Base-by-base conservation (phyloP, 108 stramenopile species). In the Nitzschia sp. region DNA sequence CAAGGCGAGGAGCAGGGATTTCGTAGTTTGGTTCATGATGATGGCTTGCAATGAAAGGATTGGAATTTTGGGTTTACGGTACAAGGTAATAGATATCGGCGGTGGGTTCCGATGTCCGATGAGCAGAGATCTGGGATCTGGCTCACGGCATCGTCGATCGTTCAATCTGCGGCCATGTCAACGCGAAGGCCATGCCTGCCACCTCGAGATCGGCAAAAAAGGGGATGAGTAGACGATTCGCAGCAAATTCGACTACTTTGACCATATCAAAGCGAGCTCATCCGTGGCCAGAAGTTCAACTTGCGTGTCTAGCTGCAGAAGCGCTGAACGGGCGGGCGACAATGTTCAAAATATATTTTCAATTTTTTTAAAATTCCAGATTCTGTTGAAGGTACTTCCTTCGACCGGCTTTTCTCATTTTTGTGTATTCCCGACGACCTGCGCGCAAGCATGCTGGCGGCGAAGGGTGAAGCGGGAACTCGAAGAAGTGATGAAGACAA, bases 1-100 rank as follows among this genome's bases (percentile, higher is more conserved):
- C 38, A 62, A 16, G 34, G 41, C 36, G 19, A 62, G 38, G 15
- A 62, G 60, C 26, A 62, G 21, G 25, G 60, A 26, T 45, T 41
- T 45, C 28, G 60, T 44, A 19, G 21, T 44, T 3, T 11, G 3
- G 56, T 57, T 57, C 28, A 57, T 50, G 48, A n/a, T 50, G 19
- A 41, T 13, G n/a, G n/a, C n/a, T n/a, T n/a, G n/a, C n/a, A n/a
- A n/a, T n/a, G n/a, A n/a, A n/a, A n/a, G n/a, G n/a, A n/a, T n/a
- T n/a, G n/a, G n/a, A n/a, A n/a, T n/a, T n/a, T n/a, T n/a, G n/a
- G n/a, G n/a, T n/a, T n/a, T 41, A 41, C 13, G 38, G 13, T 41
- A 41, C 38, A n/a, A n/a, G n/a, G n/a, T n/a, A n/a, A n/a, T n/a
- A n/a, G n/a, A n/a, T n/a, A n/a, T n/a, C n/a, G 38, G 38, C 38